phyloP scores from a whole-genome alignment of 2,329 filamentous ascomycete species.

The Clonostachys rosea region DNA sequence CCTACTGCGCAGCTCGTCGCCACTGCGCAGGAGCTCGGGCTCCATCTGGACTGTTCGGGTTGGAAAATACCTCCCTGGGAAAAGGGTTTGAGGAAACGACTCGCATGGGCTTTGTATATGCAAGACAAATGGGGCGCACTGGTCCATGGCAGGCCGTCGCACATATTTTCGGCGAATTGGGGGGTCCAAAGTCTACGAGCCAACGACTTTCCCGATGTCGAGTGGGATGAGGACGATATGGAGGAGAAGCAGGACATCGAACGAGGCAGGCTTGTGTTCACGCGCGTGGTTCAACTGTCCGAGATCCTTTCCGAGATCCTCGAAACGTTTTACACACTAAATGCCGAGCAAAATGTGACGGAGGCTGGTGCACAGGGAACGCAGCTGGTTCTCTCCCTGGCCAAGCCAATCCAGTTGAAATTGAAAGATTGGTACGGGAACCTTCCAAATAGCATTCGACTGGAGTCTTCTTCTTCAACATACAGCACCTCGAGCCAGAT shows the following conservation, averaged over 20 bases:
- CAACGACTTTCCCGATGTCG: constrained; percentile 70
- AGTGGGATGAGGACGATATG: constrained; percentile 56
- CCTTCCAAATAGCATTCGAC: constrained; percentile 58
- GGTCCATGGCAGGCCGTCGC: constrained; percentile 80
- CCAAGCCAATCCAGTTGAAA: constrained; percentile 78
- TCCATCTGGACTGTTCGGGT: constrained; percentile 80
- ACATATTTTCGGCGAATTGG: constrained; percentile 68
- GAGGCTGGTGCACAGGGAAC: constrained; percentile 66
- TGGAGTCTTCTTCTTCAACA: constrained; percentile 53
- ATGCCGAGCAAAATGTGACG: constrained; percentile 65
- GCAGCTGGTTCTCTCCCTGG: constrained; percentile 67
- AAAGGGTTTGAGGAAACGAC: constrained; percentile 74
- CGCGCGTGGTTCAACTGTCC: constrained; percentile 71
- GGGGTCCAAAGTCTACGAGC: constrained; percentile 62
- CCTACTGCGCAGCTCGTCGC: constrained; percentile 85
- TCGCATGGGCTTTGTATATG: constrained; percentile 91
- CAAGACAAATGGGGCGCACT: constrained; percentile 89
- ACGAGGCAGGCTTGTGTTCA: constrained; percentile 65
- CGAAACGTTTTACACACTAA: constrained; percentile 77
- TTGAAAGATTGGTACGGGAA: constrained; percentile 78
- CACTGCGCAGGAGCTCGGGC: constrained; percentile 78
- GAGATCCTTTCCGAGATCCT: constrained; percentile 75
- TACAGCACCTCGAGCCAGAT: constrained; percentile 12
- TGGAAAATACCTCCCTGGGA: constrained; percentile 92
- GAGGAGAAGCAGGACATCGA: constrained; percentile 63